A percentile compares a stretch with the other conserved stretches of the same genome.
Conservation (phyloP, 2,329 filamentous ascomycete genomes). For the Raffaelea arxii region DNA sequence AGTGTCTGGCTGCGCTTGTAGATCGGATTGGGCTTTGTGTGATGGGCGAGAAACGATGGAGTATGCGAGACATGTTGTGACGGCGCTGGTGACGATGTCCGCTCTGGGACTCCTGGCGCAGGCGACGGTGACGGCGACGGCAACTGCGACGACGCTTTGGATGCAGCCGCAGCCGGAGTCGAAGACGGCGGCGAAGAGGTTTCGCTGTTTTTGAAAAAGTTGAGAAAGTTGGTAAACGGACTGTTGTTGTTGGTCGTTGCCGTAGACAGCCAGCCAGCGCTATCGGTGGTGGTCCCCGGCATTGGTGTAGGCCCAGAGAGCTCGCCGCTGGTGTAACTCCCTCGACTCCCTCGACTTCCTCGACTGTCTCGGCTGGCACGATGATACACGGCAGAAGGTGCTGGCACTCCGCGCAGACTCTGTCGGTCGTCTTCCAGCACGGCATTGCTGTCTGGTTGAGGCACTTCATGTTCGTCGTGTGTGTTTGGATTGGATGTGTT, state of each 20-base stretch:
- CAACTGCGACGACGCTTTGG: not conserved
- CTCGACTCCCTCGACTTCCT: not conserved
- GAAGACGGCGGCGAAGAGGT: constrained; percentile 36
- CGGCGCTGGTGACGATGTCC: not conserved
- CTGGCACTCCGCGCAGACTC: constrained; percentile 39
- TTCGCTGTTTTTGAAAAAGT: constrained; percentile 50
- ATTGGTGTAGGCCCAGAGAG: constrained; percentile 8
- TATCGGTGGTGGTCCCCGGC: constrained; percentile 8
- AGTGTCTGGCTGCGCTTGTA: constrained; percentile 73
- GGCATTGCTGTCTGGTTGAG: constrained; percentile 58
- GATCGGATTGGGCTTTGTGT: constrained; percentile 55
- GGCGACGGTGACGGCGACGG: not conserved
- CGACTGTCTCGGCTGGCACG: constrained; percentile 12
- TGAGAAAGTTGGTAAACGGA: constrained; percentile 51
- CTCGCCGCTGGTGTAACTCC: not conserved
- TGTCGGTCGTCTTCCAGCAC: constrained; percentile 57
- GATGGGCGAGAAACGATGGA: constrained; percentile 11
- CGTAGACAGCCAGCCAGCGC: constrained; percentile 18
- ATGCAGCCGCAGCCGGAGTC: constrained; percentile 12
- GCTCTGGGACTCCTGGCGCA: too few species aligned
- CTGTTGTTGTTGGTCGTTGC: constrained; percentile 31
- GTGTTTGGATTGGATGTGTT: too few species aligned
- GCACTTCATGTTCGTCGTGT: constrained; percentile 49
- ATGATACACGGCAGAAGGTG: constrained; percentile 15
- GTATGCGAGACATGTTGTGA: not conserved